Base-by-base conservation (phyloP, 768 basidiomycete genomes). In the Peribolospora kevripleyi region DNA sequence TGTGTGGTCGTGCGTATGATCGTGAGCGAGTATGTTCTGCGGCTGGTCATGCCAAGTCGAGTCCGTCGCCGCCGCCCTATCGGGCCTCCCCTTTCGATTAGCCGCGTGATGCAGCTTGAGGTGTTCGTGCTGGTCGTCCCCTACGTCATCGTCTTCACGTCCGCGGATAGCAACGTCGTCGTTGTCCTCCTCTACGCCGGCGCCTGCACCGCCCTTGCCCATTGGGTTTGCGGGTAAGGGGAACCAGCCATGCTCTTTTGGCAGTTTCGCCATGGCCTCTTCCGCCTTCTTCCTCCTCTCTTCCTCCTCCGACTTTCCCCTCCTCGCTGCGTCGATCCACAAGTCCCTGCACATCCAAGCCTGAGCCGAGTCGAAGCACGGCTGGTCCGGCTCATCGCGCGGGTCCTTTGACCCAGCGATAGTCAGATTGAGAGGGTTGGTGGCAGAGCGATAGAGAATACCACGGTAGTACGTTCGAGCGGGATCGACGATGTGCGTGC, bases 261-360 rank as follows among this genome's bases (percentile, higher is more conserved):
- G 9, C 61, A 51, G 55, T 59, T 61, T 43, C 61, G 55, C 54
- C 64, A 66, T 55, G 13, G 48, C 39, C 53, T 54, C 56, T 10
- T 49, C 53, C 40, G 56, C 56, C 38, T 47, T 37, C 3, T 36
- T 48, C 37, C 54, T 52, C 48, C 51, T 45, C n/a, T 58, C 57
- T 43, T 50, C 50, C 10, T 54, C 53, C 36, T 54, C 57, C 11
- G 43, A 41, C 45, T 50, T 48, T 37, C 53, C 11, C 48, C 8
- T 39, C 11, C 74, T 71, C 1, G 91, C 91, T 49, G 80, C 81
- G 59, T 76, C 75, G n/a, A 86, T 75, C 93, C 93, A 98, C 45
- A 98, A 72, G 67, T 98, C 93, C 43, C 93, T 71, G 62, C 93
- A 98, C 71, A 98, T 97, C 83, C 85, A 97, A 42, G 90, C 87